Base-by-base conservation (phyloP, 1,139 yeast species). In the Saccharomyces hybrid region DNA sequence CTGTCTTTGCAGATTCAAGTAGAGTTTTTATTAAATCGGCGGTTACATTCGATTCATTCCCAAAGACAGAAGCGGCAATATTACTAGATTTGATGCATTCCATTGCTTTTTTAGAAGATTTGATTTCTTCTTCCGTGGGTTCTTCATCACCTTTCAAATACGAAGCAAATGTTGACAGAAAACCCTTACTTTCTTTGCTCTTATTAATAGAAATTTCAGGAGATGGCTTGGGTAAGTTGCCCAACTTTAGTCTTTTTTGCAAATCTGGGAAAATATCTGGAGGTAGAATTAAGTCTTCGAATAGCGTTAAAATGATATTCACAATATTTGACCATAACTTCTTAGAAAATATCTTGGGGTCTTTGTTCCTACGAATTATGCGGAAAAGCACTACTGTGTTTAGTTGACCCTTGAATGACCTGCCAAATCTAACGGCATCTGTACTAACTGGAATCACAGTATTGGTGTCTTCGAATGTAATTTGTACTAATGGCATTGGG, bases 111-210 rank as follows among this genome's bases (percentile, higher is more conserved):
- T 86, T 71, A 0, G 98, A 87, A 1, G 89, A 80, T 59, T 90
- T 96, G 50, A 95, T 84, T 64, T 91, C 98, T 63, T 87, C 96
- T 55, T 87, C 95, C 1, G 95, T 81, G 2, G 99, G 99, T 69
- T 93, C 98, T 8, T 88, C 95, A 62, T 90, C 97, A 14, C 97
- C 95, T 61, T 95, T 88, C 70, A 95, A 78, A 65, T 90, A 91
- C 0, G 97, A 89, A 0, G 97, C 90, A 63, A 95, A 84, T 0
- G 98, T 87, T 0, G 96, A 88, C 56, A 95, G 80, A 27, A 95
- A 68, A 1, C 98, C 96, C 62, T 83, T 86, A 26, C 77, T 79
- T 31, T 82, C 77, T 55, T 82, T 82, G 0, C 81, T 72, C 60
- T 88, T 79, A 55, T 81, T 81, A 47, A 88, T 79, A 5, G 82